Percentiles rank a stretch among this genome's conserved stretches.
Conservation (phyloP, 78 protist species). For the Guillardia theta region DNA sequence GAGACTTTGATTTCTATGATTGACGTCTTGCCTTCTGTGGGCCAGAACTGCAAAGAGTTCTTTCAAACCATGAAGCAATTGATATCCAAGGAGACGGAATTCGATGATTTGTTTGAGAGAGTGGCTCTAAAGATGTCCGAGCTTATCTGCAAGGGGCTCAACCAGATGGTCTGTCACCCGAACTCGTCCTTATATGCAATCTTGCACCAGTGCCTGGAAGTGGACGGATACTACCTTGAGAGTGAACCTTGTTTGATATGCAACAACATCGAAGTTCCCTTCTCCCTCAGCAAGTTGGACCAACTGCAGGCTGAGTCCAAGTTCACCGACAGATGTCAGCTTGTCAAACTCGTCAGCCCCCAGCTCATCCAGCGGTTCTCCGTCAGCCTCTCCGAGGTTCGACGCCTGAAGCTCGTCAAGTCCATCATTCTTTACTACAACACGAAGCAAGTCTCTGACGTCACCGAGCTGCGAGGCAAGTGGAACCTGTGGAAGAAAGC, state of each 20-base stretch:
- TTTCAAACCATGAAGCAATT: no score
- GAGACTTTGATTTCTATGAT: background rate
- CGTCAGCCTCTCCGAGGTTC: conserved; percentile 43
- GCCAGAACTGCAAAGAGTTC: background rate
- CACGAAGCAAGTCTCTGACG: conserved; percentile 53
- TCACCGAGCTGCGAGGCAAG: conserved; percentile 64
- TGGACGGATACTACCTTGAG: conserved; percentile 80
- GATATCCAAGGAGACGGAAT: no score
- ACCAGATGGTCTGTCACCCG: conserved; percentile 64
- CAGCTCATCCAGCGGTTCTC: conserved; percentile 25
- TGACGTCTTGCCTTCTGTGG: background rate
- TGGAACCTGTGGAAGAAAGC: conserved; percentile 67
- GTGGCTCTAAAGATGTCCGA: background rate
- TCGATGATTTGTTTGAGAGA: background rate
- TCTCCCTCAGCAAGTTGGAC: conserved; percentile 45
- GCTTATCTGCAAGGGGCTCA: conserved; percentile 42
- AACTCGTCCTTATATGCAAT: conserved; percentile 64
- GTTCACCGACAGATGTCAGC: conserved; percentile 58
- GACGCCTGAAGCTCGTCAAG: conserved; percentile 61
- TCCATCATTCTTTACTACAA: conserved; percentile 65
- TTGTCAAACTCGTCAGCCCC: conserved; percentile 50
- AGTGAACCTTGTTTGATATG: conserved; percentile 70
- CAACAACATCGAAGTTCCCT: conserved; percentile 63
- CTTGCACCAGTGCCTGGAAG: conserved; percentile 50
- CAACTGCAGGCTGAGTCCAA: conserved; percentile 66